A percentile compares a stretch with the other conserved stretches of the same genome.
Evolutionary conservation across 225 moss, liverwort and hornwort species (phyloP).

Genomic region (Bryoerythrophyllum caledonicum): DNA sequence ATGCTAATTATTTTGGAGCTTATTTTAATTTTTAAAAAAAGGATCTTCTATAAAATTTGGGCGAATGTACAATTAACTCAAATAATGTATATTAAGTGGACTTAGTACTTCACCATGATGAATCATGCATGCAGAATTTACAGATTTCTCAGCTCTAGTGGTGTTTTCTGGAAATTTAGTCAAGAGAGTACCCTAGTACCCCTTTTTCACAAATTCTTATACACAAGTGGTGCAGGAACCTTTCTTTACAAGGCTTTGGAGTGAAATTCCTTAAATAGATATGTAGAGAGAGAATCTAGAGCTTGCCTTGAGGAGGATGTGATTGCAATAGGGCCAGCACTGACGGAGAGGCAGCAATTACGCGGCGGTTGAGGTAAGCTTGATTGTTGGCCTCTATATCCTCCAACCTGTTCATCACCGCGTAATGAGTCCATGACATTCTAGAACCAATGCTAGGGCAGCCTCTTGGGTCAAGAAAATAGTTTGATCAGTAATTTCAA

Average conservation of each 20-base stretch:
- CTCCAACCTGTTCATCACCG: constrained; percentile 58
- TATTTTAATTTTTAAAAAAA: no score
- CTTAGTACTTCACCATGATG: neutral
- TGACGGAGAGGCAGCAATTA: constrained; percentile 55
- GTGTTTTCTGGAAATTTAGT: neutral
- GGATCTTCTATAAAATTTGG: no score
- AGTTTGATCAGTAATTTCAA: neutral
- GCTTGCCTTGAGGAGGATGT: constrained; percentile 22
- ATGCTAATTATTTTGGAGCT: no score
- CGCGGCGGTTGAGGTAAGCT: constrained; percentile 71
- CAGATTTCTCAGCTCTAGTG: neutral
- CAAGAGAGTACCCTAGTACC: neutral
- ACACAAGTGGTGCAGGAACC: constrained; percentile 8
- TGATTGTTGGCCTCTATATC: constrained; percentile 82
- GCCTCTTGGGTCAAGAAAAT: no score
- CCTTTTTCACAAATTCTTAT: neutral
- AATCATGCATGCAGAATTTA: no score
- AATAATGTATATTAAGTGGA: neutral
- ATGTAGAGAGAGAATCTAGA: constrained; percentile 8
- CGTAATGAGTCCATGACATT: neutral
- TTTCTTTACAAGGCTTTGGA: neutral
- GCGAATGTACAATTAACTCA: no score
- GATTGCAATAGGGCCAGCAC: constrained; percentile 52
- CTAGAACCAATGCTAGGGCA: no score
- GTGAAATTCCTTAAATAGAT: no score